Percentiles rank a stretch among this genome's conserved stretches.
Conservation (phyloP, 176 grass and related monocot species). For the Zizania latifolia region DNA sequence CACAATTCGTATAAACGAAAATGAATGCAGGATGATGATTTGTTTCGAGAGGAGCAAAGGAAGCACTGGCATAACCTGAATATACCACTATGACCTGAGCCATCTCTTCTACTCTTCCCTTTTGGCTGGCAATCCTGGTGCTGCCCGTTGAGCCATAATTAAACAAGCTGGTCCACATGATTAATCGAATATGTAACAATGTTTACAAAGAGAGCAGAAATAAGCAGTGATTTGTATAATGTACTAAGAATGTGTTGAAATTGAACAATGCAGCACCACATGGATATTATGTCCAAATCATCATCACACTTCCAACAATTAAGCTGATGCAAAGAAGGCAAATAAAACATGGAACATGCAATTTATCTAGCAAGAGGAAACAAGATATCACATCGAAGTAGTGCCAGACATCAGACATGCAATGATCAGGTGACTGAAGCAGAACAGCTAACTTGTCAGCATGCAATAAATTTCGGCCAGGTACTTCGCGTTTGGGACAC, state of each 20-base stretch:
- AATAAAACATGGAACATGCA: not conserved
- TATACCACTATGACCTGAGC: not conserved
- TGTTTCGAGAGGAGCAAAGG: not conserved
- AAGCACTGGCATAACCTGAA: conserved; percentile 3
- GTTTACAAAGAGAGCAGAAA: not conserved
- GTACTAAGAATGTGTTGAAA: not conserved
- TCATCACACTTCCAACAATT: not conserved
- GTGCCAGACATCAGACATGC: not conserved
- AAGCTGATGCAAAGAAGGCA: not conserved
- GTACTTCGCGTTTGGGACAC: not conserved
- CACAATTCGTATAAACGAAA: not conserved
- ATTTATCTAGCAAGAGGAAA: not conserved
- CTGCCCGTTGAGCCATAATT: no score
- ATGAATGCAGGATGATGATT: not conserved
- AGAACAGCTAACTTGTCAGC: not conserved
- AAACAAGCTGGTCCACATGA: no score
- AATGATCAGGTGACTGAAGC: not conserved
- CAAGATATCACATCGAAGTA: not conserved
- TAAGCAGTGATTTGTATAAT: not conserved
- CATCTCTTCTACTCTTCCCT: conserved; percentile 4
- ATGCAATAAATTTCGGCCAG: not conserved
- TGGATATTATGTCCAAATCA: not conserved
- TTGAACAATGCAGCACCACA: not conserved
- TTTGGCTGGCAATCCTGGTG: not conserved
- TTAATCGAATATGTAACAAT: no score